Percentiles rank a stretch among this genome's conserved stretches.
These are phyloP conservation scores for Hygrophila difformis DNA, from an alignment of 257 asterid genomes.

Conservation along the genomic window DNA sequence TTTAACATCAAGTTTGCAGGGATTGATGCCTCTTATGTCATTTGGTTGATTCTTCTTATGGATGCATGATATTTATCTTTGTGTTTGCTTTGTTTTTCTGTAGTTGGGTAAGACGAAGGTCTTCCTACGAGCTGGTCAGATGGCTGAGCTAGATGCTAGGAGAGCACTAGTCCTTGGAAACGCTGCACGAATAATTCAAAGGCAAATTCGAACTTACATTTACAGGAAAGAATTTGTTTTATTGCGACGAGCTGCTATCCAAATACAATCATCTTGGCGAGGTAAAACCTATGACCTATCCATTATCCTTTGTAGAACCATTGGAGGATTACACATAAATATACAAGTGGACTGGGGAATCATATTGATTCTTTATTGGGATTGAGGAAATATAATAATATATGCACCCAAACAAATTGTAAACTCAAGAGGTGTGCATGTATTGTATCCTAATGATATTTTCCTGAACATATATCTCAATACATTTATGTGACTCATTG, in stretches of 20 bases:
- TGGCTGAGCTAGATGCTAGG: conserved; percentile 97
- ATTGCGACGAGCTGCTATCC: conserved; percentile 72
- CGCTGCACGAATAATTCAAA: conserved; percentile 92
- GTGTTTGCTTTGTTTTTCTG: conserved; percentile 24
- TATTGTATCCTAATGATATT: no score
- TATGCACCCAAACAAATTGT: no score
- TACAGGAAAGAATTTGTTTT: conserved; percentile 77
- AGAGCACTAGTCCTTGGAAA: conserved; percentile 97
- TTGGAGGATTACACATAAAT: no score
- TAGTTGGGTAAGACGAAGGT: conserved; percentile 98
- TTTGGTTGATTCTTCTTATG: conserved; percentile 1
- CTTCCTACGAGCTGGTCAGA: conserved; percentile 98
- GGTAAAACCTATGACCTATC: conserved; percentile 41
- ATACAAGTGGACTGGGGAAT: no score
- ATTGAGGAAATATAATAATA: no score
- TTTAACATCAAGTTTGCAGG: no score
- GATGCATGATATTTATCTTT: conserved; percentile 11
- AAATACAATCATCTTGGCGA: conserved; percentile 97
- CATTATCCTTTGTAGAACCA: background rate
- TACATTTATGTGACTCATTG: no score
- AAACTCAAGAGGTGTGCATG: no score
- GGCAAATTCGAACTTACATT: conserved; percentile 87
- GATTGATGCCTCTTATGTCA: background rate
- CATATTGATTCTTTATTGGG: no score
- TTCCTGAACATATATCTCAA: no score